phyloP scores from a whole-genome alignment of 2,329 filamentous ascomycete genomes.

The Zalaria sp. region DNA sequence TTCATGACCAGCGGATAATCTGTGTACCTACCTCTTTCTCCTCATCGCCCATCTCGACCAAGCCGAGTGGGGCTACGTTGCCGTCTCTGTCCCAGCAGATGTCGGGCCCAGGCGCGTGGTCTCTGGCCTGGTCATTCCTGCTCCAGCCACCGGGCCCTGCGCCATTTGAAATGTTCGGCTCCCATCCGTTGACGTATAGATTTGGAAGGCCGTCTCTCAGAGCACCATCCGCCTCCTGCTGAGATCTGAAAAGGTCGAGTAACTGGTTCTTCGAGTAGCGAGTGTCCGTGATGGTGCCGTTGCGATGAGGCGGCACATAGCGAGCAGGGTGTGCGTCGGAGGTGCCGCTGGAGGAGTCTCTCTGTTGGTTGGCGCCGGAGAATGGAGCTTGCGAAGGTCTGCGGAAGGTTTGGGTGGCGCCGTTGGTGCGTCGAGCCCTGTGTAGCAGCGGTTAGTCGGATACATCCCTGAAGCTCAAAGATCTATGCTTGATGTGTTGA shows the following conservation, averaged over 20 bases:
- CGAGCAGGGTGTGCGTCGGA: conserved; percentile 17
- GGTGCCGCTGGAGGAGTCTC: conserved; percentile 8
- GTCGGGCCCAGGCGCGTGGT: conserved; percentile 66
- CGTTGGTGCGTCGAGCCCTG: conserved; percentile 51
- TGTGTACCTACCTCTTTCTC: conserved; percentile 43
- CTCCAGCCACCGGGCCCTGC: conserved; percentile 51
- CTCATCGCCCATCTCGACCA: conserved; percentile 57
- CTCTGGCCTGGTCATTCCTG: conserved; percentile 58
- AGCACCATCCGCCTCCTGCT: conserved; percentile 42
- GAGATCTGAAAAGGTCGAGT: conserved; percentile 54
- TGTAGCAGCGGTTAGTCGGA: not conserved
- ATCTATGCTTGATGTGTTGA: conserved; percentile 2
- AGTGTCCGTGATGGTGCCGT: conserved; percentile 38
- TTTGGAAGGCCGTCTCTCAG: conserved; percentile 50
- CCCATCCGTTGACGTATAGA: conserved; percentile 66
- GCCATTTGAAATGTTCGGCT: conserved; percentile 58
- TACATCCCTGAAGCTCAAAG: conserved; percentile 3
- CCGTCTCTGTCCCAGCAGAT: conserved; percentile 78
- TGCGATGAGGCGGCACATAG: conserved; percentile 52
- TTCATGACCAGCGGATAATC: not conserved
- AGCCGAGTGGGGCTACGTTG: conserved; percentile 52
- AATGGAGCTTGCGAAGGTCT: conserved; percentile 44
- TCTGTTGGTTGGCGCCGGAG: conserved; percentile 28
- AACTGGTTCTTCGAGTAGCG: conserved; percentile 72
- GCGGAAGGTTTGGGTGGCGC: conserved; percentile 53